Conservation (phyloP, 140 eudicot genomes). For the Erigeron philadelphicus region DNA sequence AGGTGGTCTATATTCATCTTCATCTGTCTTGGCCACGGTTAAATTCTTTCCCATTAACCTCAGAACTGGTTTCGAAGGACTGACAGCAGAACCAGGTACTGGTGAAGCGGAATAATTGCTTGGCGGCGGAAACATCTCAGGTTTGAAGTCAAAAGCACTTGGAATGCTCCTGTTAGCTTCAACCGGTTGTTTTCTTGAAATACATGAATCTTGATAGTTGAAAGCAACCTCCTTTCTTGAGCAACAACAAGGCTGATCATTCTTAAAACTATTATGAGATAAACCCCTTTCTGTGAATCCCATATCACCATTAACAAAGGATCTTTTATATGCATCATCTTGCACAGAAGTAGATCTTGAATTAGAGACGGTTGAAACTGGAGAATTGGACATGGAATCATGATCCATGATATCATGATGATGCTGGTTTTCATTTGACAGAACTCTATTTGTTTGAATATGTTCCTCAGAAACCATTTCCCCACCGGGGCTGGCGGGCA, state of each 20-base stretch:
- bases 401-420: constrained; percentile 36
- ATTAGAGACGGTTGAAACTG: constrained; percentile 49
- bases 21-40: constrained; percentile 60
- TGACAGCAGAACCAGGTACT: constrained; percentile 30
- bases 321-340: constrained; percentile 23
- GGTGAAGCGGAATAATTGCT: constrained; percentile 19
- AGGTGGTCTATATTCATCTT: constrained; percentile 30
- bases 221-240: constrained; percentile 54
- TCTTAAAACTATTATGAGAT: constrained; percentile 30
- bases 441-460: constrained; percentile 45
- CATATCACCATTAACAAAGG: constrained; percentile 15
- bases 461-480: constrained; percentile 63
- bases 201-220: constrained; percentile 41
- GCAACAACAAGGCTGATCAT: constrained; percentile 66
- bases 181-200: constrained; percentile 20
- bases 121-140: constrained; percentile 29
- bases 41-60: constrained; percentile 89
- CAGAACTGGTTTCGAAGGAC: constrained; percentile 61
- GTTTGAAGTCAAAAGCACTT: constrained; percentile 20
- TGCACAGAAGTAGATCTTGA: constrained; percentile 33
- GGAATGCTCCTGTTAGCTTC: constrained; percentile 8
- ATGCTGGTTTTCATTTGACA: constrained; percentile 39
- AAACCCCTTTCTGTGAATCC: constrained; percentile 28
- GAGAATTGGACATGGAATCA: constrained; percentile 66
- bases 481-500: constrained; percentile 69